Base-by-base conservation (phyloP, 225 moss, liverwort and hornwort species). In the Asterella californica region DNA sequence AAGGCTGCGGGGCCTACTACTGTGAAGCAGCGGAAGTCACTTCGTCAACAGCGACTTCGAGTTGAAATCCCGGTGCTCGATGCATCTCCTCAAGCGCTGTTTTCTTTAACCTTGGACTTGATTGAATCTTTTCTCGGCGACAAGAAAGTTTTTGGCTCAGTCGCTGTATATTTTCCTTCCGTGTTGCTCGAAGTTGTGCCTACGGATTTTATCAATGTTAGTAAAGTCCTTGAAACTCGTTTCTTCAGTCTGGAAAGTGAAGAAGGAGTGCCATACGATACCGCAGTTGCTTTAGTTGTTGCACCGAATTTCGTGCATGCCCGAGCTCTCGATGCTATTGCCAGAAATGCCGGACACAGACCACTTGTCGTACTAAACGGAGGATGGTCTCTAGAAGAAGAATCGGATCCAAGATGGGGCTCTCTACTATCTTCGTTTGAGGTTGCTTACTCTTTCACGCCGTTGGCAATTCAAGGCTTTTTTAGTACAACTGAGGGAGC, bases 61-160 rank as follows among this genome's bases (percentile, higher is more conserved):
- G 93, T 94, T 37, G 97, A 97, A 15, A 90, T 97, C 69, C 97
- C 97, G 32, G 81, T 92, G 75, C 62, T 91, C 80, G 94, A 93
- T 57, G 91, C 92, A 46, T 87, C 90, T 0, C 81, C 87, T 25
- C 72, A 82, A 60, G 84, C 91, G 22, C 91, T 91, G 2, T 74
- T 90, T 18, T 76, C 92, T 10, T 89, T 97, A 34, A 74, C 92
- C 7, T 76, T 88, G 66, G 88, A 91, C 33, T 83, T 97, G 70
- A 30, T 90, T 38, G 79, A 83, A 7, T 53, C 88, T 22, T 90
- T 93, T 61, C 71, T 88, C 17, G 74, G 57, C 2, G 76, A 37
- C 73, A 87, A 85, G 50, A 87, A 82, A 50, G 11, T 79, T 21
- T 73, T 81, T 8, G 48, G 55, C 74, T 75, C 78, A 46, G 83